Conservation (phyloP, 768 basidiomycete genomes). For the Suillus ampliporus region DNA sequence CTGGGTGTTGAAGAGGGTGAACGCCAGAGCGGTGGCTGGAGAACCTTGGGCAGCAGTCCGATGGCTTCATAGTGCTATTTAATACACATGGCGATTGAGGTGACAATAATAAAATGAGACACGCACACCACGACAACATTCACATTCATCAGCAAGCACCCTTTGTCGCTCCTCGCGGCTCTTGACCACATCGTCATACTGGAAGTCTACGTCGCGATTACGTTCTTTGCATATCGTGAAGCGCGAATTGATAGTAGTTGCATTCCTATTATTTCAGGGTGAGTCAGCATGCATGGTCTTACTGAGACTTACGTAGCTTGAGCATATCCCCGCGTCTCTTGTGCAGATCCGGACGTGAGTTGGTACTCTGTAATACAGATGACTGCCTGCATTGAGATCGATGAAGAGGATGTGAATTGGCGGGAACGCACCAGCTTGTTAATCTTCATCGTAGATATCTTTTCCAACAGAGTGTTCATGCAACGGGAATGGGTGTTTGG, state of each 20-base stretch:
- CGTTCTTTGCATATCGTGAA: conserved; percentile 69
- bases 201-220: conserved; percentile 70
- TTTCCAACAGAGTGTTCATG: neutral
- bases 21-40: conserved; percentile 76
- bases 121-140: conserved; percentile 78
- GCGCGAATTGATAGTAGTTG: conserved; percentile 60
- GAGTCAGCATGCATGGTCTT: neutral
- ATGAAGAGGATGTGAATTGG: neutral
- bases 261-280: conserved; percentile 17
- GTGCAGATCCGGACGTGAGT: conserved; percentile 26
- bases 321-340: conserved; percentile 68
- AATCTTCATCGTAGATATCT: neutral
- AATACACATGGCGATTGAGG: conserved; percentile 33
- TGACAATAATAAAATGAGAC: neutral
- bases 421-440: neutral
- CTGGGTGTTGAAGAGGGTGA: conserved; percentile 51
- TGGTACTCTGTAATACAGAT: neutral
- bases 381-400: neutral
- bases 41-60: conserved; percentile 68
- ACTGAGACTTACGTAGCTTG: conserved; percentile 41
- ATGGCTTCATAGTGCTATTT: conserved; percentile 81
- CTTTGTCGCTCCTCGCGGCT: conserved; percentile 62
- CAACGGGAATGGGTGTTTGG: neutral
- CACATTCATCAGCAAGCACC: conserved; percentile 81
- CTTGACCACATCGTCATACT: conserved; percentile 81